Conservation (phyloP, 129 eudicot species). For the Helianthus annuus region DNA sequence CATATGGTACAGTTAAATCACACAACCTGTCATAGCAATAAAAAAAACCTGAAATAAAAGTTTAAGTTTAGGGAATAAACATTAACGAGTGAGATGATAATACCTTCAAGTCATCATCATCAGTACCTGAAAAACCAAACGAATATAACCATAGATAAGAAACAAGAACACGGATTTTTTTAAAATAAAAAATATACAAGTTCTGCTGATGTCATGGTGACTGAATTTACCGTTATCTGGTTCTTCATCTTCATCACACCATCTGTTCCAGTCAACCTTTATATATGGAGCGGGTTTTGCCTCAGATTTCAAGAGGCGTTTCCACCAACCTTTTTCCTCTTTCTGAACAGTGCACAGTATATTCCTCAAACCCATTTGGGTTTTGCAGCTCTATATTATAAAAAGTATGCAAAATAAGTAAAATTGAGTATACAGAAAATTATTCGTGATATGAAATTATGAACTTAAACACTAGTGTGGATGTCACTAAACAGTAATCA, state of each 20-base stretch:
- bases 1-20: neutral
- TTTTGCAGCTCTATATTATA: constrained; percentile 61
- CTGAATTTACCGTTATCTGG: constrained; percentile 54
- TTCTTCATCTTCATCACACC: constrained; percentile 91
- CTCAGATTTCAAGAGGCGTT: constrained; percentile 72
- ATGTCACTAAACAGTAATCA: neutral
- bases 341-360: constrained; percentile 73
- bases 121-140: constrained; percentile 27
- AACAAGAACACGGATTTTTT: neutral
- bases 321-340: constrained; percentile 88
- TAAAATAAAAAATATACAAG: neutral
- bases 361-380: constrained; percentile 75
- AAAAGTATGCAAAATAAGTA: neutral
- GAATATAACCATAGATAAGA: neutral
- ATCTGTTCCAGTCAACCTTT: constrained; percentile 95
- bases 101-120: constrained; percentile 43
- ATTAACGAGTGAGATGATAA: constrained; percentile 17
- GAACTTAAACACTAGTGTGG: neutral
- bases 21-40: neutral
- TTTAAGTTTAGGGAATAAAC: neutral
- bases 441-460: neutral
- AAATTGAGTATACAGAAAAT: neutral
- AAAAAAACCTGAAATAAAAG: neutral
- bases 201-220: constrained; percentile 12
- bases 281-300: constrained; percentile 80